Base-by-base conservation (phyloP, 2,329 filamentous ascomycete genomes). In the Colletotrichum sp. region DNA sequence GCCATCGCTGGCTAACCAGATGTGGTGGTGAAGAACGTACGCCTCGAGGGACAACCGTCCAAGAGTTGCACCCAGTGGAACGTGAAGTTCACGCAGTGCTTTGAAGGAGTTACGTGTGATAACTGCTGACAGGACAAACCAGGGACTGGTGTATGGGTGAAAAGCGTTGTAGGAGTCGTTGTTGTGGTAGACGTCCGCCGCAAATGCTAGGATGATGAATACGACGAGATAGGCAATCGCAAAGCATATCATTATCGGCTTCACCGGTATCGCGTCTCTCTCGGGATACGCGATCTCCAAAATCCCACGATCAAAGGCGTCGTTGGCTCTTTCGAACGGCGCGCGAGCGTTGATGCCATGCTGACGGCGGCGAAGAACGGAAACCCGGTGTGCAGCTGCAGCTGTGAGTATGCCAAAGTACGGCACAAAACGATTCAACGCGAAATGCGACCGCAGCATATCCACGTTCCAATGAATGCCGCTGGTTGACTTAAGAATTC, bases 1-100 rank as follows among this genome's bases (percentile, higher is more conserved):
- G 8, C 88, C 87, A 79, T 92, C 89, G 10, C 87, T 89, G 10
- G 89, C 89, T 32, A 92, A 86, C 90, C 89, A 92, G 74, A 91
- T 87, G 80, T 92, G 91, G 78, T 88, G 88, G 78, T 92, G 89
- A 74, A 92, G 82, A 9, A 90, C 84, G 79, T 90, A 91, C 5
- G 89, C 87, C 79, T 92, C 90, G 9, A 91, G 84, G 2, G 89
- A 89, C 68, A 87, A 87, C 5, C 84, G 83, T 4, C 91, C 90
- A 3, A 92, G 80, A 84, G 86, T 89, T 2, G 88, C 87, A 69
- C 91, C 90, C 3, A 87, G 79, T 3, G 78, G 79, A 10, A 88
- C 87, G 78, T 90, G 84, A 63, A 83, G 81, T 28, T 84, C 85
- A n/a, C 89, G 82, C n/a, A 89, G 79, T 1, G 78, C 67, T 3